Base-by-base conservation (phyloP, 768 basidiomycete genomes). In the Suillus clintonianus region DNA sequence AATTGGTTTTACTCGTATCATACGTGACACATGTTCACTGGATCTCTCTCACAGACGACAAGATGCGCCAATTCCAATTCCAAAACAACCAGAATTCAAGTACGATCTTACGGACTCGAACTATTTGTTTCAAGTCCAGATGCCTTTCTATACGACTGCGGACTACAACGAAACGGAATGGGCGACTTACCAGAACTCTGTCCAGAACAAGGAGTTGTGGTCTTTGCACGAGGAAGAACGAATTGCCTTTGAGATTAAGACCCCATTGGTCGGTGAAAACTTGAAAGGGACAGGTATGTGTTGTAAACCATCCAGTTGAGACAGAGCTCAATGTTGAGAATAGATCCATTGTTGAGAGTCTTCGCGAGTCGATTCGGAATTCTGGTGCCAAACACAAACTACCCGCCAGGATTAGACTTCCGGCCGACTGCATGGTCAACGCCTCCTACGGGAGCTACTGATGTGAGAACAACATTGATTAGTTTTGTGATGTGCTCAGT, bases 331-430 rank as follows among this genome's bases (percentile, higher is more conserved):
- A 30, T 15, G 10, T 50, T 9, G 30, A 32, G 45, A 45, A 24
- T 17, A 60, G 43, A 27, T 6, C 5, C n/a, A 22, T n/a, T 42
- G 17, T 5, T 30, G 32, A 48, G 17, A n/a, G 13, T 19, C 34
- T 48, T 60, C 27, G 34, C 34, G 17, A 36, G 15, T 27, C 22
- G 48, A 13, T 60, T 71, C 60, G 22, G 43, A 14, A 36, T 71
- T 19, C 66, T 69, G 4, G 64, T 71, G 34, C 70, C 66, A 3
- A 64, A 65, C 32, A 71, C 70, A 8, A 71, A 69, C 41, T 65
- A 69, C 27, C 70, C 70, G n/a, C 66, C 64, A 2, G 61, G 57
- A 3, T 15, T 65, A 34, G 62, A 71, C 19, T 10, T 39, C 8
- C 59, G 36, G n/a, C n/a, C 13, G 10, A 3, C 11, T 60, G 62